Base-by-base conservation (phyloP, 176 grass and related monocot genomes). In the Oryza brachyantha region DNA sequence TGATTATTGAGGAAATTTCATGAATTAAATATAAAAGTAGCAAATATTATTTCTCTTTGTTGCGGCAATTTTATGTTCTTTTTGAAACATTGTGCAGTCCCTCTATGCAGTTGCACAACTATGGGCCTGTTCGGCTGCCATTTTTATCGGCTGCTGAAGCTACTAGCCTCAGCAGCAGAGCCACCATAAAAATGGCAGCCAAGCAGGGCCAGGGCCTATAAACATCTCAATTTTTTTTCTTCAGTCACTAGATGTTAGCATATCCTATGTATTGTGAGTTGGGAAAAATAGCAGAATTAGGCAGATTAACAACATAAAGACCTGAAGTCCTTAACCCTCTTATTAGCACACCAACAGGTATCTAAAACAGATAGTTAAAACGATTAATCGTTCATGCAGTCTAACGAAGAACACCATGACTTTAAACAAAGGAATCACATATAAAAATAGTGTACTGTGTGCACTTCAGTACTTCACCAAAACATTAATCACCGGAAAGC, bases 401-500 rank as follows among this genome's bases (percentile, higher is more conserved):
- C 24, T 13, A 70, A 21, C 14, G 6, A 70, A 46, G 3, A 70
- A 29, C 14, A 70, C 13, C 68, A 13, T 43, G 22, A 46, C 40
- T 27, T 61, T 22, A n/a, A 24, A 41, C 14, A 80, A 38, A 21
- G 6, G 70, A 41, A 29, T 31, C 24, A 4, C 22, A 38, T 38
- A 36, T 16, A 39, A 12, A 48, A 43, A 27, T 14, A 4, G 5
- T 21, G 36, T 60, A 41, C 32, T n/a, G n/a, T n/a, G n/a, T n/a
- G n/a, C n/a, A n/a, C n/a, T n/a, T n/a, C n/a, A n/a, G n/a, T n/a
- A 75, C 52, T 5, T 32, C 19, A 40, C 42, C 14, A 45, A 28
- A 34, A 45, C 61, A 61, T 3, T 13, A 62, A 70, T 72, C 52
- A 58, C 45, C 3, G 36, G 61, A 29, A 84, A 84, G 35, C 25